Evolutionary conservation across 2,329 filamentous ascomycete genomes (phyloP).

Genomic region (Ploettnerulaceae sp.): DNA sequence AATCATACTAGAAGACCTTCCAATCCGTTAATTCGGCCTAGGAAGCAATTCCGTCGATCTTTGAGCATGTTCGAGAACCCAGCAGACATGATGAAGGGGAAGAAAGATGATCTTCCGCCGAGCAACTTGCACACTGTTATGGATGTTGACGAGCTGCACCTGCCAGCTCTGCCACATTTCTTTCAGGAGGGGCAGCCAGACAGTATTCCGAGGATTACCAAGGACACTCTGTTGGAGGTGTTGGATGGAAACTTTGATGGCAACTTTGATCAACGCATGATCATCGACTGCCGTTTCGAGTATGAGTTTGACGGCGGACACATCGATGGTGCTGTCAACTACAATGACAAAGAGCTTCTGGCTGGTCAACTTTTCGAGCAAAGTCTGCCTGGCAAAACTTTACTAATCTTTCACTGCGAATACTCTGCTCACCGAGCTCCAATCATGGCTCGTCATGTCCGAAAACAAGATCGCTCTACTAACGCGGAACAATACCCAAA

Average conservation of each 20-base stretch:
- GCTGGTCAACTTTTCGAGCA: slow-evolving; percentile 70
- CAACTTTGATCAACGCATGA: slow-evolving; percentile 72
- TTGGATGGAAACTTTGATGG: slow-evolving; percentile 78
- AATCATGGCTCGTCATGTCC: slow-evolving; percentile 91
- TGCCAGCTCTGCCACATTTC: slow-evolving; percentile 78
- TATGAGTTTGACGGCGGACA: slow-evolving; percentile 98
- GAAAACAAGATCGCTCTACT: slow-evolving; percentile 77
- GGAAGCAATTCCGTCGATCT: slow-evolving; percentile 86
- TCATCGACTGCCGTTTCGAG: slow-evolving; percentile 97
- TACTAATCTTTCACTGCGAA: slow-evolving; percentile 95
- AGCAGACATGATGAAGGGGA: slow-evolving; percentile 78
- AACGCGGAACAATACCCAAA: slow-evolving; percentile 84
- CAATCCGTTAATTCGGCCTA: slow-evolving; percentile 67
- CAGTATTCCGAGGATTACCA: slow-evolving; percentile 80
- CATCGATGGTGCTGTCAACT: slow-evolving; percentile 89
- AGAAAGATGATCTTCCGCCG: slow-evolving; percentile 55
- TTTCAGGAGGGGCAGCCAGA: slow-evolving; percentile 74
- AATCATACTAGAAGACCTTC: slow-evolving; percentile 67
- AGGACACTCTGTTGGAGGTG: slow-evolving; percentile 77
- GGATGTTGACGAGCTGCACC: slow-evolving; percentile 74
- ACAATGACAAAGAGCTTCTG: slow-evolving; percentile 91
- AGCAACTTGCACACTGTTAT: slow-evolving; percentile 67
- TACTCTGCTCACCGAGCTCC: slow-evolving; percentile 96
- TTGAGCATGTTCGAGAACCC: slow-evolving; percentile 97
- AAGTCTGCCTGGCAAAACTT: slow-evolving; percentile 62